phyloP scores from a whole-genome alignment of 2,329 filamentous ascomycete species.

The Hymenoscyphus fructigenus region DNA sequence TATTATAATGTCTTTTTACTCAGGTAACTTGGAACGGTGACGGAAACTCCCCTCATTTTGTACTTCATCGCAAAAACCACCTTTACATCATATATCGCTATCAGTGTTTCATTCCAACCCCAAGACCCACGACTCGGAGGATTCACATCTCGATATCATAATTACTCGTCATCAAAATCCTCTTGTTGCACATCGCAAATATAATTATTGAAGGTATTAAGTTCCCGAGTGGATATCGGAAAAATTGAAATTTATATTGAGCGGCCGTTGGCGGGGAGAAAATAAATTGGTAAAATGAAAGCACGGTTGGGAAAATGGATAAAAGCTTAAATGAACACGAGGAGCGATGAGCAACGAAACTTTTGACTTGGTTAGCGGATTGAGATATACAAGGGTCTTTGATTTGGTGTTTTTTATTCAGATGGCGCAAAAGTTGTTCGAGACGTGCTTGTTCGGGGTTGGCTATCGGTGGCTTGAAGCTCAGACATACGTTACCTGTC shows the following conservation, averaged over 20 bases:
- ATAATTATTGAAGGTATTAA: slow-evolving; percentile 1
- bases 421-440: neutral
- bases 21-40: too few relatives aligned
- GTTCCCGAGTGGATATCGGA: neutral
- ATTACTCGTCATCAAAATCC: neutral
- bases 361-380: neutral
- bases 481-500: slow-evolving; percentile 4
- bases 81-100: too few relatives aligned
- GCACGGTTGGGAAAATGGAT: neutral
- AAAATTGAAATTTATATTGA: neutral
- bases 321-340: slow-evolving; percentile 4
- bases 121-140: neutral
- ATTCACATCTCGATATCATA: neutral
- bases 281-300: neutral
- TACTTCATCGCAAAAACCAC: too few relatives aligned
- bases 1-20: too few relatives aligned
- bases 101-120: neutral
- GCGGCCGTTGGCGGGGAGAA: neutral
- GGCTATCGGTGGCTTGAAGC: neutral
- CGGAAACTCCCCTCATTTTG: too few relatives aligned
- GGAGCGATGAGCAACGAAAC: neutral
- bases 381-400: neutral
- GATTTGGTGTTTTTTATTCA: neutral
- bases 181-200: slow-evolving; percentile 2
- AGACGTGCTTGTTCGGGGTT: neutral